Base-by-base conservation (phyloP, 2,329 filamentous ascomycete genomes). In the Aspergillus piperis region DNA sequence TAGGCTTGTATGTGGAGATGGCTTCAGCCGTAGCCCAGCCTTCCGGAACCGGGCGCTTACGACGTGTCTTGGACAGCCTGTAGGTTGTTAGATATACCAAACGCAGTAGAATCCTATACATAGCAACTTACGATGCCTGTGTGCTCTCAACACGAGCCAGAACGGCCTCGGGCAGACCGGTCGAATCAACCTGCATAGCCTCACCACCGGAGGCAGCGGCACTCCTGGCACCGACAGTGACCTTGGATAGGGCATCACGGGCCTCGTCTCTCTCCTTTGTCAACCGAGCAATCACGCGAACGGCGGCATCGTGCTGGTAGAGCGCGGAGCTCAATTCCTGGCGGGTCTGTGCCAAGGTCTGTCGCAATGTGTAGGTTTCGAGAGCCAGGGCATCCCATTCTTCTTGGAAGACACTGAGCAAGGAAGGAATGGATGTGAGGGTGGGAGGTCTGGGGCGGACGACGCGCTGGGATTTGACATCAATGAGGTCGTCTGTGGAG, bases 221-320 rank as follows among this genome's bases (percentile, higher is more conserved):
- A 76, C 58, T 79, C 49, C 79, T 80, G 27, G 83, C 82, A 25
- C 87, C 87, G 48, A 97, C 87, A 2, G 90, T 91, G 13, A 98
- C 85, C 73, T 91, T 92, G 38, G 92, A 92, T 54, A 99, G 81
- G 13, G 95, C 91, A 77, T 95, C 90, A 66, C 94, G 85, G 49
- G 95, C 93, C 76, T 98, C 93, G 70, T 99, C 93, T 64, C 95
- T 83, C 82, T 99, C 95, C 74, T 86, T 89, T n/a, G 90, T 90
- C 74, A 99, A 75, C 51, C 94, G 87, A 66, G 92, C 92, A 78
- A 99, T 96, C 52, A 99, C 95, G 64, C 95, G 86, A 53, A 96
- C 88, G n/a, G 95, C 95, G 2, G 95, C 94, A 82, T 99, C 95
- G 70, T 98, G 91, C 79, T 98, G 94, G 78, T 99, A 99, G 23